Conservation (phyloP, 768 basidiomycete genomes). For the Pleurotus ostreatus region DNA sequence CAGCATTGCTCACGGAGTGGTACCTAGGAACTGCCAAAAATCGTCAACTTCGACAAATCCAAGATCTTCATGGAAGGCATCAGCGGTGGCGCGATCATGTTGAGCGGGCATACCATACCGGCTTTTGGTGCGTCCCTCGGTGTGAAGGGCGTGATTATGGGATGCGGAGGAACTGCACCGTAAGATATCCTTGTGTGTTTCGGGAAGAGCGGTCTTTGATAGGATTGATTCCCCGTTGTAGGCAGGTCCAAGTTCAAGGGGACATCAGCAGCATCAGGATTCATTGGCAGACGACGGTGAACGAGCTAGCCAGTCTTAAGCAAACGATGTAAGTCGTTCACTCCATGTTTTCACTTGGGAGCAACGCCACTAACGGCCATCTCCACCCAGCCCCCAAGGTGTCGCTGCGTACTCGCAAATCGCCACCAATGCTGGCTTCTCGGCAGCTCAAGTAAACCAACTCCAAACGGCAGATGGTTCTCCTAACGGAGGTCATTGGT, state of each 20-base stretch:
- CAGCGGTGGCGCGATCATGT: constrained; percentile 22
- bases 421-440: constrained; percentile 15
- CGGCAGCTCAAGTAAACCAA: constrained; percentile 13
- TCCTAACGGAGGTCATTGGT: constrained; percentile 11
- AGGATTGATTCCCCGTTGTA: constrained; percentile 1
- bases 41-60: constrained; percentile 22
- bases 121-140: constrained; percentile 19
- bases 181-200: constrained; percentile 3
- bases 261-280: constrained; percentile 19
- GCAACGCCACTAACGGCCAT: neutral
- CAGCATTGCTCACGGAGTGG: neutral
- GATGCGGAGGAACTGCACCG: constrained; percentile 22
- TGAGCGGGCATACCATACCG: constrained; percentile 21
- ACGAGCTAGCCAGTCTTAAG: constrained; percentile 19
- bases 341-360: neutral
- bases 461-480: constrained; percentile 22
- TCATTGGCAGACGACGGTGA: constrained; percentile 21
- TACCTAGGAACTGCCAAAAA: constrained; percentile 15
- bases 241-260: constrained; percentile 21
- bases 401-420: constrained; percentile 19
- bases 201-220: neutral
- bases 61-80: constrained; percentile 24
- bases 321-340: constrained; percentile 15
- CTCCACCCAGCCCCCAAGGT: neutral
- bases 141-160: constrained; percentile 19